Conservation (phyloP, 2,329 filamentous ascomycete genomes). For the Tolypocladium paradoxum region DNA sequence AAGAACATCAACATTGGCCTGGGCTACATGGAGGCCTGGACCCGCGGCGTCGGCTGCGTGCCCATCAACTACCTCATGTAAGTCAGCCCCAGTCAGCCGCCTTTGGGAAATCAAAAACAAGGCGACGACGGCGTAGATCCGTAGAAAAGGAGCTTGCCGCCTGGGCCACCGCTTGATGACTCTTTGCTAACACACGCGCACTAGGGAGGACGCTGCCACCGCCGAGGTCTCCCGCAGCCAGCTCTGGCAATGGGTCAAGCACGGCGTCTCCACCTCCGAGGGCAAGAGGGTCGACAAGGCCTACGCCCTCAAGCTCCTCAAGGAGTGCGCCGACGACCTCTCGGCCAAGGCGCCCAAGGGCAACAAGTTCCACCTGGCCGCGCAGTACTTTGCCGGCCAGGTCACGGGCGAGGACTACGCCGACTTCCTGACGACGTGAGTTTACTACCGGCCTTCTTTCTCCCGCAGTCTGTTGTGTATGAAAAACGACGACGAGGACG, state of each 20-base stretch:
- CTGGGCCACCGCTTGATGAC: neutral
- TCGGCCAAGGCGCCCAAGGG: slow-evolving; percentile 66
- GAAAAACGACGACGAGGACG: neutral
- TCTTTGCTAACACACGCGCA: neutral
- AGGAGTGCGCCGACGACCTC: slow-evolving; percentile 73
- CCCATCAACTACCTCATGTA: slow-evolving; percentile 96
- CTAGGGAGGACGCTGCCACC: slow-evolving; percentile 82
- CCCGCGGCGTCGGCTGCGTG: slow-evolving; percentile 87
- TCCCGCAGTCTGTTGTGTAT: neutral
- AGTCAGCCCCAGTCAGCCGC: slow-evolving; percentile 6
- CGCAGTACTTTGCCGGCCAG: slow-evolving; percentile 85
- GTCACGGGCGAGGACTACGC: slow-evolving; percentile 96
- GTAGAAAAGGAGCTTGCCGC: neutral
- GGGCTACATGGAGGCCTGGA: slow-evolving; percentile 97
- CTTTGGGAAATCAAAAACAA: neutral
- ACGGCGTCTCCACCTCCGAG: slow-evolving; percentile 64
- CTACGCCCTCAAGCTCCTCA: slow-evolving; percentile 76
- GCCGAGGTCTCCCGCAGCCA: slow-evolving; percentile 91
- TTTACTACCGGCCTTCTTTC: slow-evolving; percentile 7
- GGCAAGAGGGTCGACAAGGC: slow-evolving; percentile 90
- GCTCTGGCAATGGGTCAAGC: slow-evolving; percentile 89
- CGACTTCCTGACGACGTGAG: slow-evolving; percentile 82
- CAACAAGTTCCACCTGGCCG: slow-evolving; percentile 85
- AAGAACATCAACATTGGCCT: slow-evolving; percentile 97
- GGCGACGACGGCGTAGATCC: neutral